Conservation (phyloP, 768 basidiomycete species). For the Termitomyces sp. region DNA sequence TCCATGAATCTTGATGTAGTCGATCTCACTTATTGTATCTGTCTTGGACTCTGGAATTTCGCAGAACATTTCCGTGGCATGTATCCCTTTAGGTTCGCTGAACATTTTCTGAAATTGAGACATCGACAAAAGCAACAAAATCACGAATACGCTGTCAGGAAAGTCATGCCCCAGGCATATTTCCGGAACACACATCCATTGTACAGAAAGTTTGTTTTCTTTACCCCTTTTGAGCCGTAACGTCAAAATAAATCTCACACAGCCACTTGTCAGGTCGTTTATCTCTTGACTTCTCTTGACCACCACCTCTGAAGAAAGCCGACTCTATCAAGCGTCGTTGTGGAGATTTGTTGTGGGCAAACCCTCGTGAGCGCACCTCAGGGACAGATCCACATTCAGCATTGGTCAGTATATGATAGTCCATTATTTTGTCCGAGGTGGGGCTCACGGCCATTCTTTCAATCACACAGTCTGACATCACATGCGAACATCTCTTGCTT, state of each 20-base stretch:
- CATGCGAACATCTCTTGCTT: not conserved
- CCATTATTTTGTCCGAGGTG: not conserved
- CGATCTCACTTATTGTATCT: not conserved
- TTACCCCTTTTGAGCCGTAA: not conserved
- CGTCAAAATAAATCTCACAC: not conserved
- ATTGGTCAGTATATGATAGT: too few relatives aligned
- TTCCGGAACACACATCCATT: not conserved
- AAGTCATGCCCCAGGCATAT: not conserved
- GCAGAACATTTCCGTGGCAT: not conserved
- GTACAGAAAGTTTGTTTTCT: not conserved
- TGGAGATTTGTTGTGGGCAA: not conserved
- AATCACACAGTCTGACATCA: not conserved
- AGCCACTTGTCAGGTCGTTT: not conserved
- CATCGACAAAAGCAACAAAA: too few relatives aligned
- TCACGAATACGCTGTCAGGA: not conserved
- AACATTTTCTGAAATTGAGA: not conserved
- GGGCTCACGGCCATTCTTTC: not conserved
- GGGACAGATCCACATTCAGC: too few relatives aligned
- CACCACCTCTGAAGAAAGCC: not conserved
- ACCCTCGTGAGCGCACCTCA: not conserved
- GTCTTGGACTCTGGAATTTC: not conserved
- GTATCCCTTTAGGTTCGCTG: not conserved
- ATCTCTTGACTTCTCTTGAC: too few relatives aligned
- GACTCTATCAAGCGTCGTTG: not conserved
- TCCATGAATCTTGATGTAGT: not conserved